phyloP scores from a whole-genome alignment of 2,329 filamentous ascomycete species.

The Clarireedia homoeocarpa region DNA sequence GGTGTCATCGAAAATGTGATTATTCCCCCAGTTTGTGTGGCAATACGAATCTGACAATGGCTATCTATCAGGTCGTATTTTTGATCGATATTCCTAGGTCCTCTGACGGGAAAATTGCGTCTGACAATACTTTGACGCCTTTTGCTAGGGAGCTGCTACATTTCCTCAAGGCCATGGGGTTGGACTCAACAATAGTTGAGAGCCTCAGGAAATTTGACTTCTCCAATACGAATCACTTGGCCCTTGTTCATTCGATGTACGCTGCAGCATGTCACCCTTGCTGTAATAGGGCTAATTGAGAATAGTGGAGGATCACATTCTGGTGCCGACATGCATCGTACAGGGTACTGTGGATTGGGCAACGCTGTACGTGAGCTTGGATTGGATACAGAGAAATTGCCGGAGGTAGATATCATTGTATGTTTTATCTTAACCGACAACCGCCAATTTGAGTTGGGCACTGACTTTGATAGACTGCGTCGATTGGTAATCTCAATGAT shows the following conservation, averaged over 20 bases:
- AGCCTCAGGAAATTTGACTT: conserved; percentile 80
- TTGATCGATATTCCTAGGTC: conserved; percentile 59
- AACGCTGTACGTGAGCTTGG: conserved; percentile 57
- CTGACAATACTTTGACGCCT: conserved; percentile 30
- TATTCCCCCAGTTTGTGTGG: not conserved
- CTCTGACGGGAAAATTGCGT: conserved; percentile 18
- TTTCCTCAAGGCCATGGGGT: conserved; percentile 25
- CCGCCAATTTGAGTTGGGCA: not conserved
- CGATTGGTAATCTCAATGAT: conserved; percentile 67
- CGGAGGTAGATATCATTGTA: conserved; percentile 69
- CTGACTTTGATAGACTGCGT: conserved; percentile 53
- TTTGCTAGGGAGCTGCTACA: conserved; percentile 62
- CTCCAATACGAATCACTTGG: conserved; percentile 58
- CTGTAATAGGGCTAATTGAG: not conserved
- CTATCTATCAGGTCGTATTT: conserved; percentile 1
- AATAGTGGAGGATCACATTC: conserved; percentile 48
- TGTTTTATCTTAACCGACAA: conserved; percentile 21
- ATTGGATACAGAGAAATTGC: conserved; percentile 42
- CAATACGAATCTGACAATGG: not conserved
- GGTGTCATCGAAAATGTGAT: conserved; percentile 78
- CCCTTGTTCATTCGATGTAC: conserved; percentile 81
- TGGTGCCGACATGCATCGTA: conserved; percentile 41
- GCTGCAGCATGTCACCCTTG: conserved; percentile 25
- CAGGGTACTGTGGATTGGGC: conserved; percentile 69
- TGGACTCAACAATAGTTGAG: conserved; percentile 55